phyloP scores from a whole-genome alignment of 768 basidiomycete species.

The Ramaria rubella region DNA sequence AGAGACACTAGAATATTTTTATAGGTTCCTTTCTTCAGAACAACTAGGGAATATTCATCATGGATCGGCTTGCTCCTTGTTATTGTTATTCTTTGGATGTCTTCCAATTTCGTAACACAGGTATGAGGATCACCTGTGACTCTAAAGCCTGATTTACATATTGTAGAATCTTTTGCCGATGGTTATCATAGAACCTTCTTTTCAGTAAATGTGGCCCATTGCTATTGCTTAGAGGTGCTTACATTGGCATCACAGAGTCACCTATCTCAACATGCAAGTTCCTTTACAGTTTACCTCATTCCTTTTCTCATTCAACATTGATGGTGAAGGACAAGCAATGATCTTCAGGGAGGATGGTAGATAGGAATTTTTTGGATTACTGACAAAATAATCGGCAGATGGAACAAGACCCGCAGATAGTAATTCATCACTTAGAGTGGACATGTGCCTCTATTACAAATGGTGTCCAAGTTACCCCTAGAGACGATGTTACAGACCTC shows the following conservation, averaged over 20 bases:
- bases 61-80: constrained; percentile 66
- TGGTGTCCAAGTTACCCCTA: background rate
- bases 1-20: background rate
- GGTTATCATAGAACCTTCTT: constrained; percentile 90
- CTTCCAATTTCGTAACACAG: constrained; percentile 83
- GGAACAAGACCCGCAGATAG: too few relatives aligned
- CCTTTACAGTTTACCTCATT: constrained; percentile 80
- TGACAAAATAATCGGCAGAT: too few relatives aligned
- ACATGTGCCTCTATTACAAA: too few relatives aligned
- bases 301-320: constrained; percentile 43
- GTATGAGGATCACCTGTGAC: too few relatives aligned
- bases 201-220: constrained; percentile 34
- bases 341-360: background rate
- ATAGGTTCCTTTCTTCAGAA: constrained; percentile 13
- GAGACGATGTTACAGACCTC: background rate
- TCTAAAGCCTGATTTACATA: background rate
- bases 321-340: constrained; percentile 13
- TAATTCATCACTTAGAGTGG: background rate
- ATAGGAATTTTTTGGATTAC: too few relatives aligned
- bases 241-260: constrained; percentile 48
- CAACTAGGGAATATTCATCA: constrained; percentile 36
- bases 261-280: constrained; percentile 87
- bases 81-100: constrained; percentile 85
- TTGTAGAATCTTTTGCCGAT: constrained; percentile 41
- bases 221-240: background rate